Conservation (phyloP, 73 alveolate genomes). For the Tetrahymena borealis region DNA sequence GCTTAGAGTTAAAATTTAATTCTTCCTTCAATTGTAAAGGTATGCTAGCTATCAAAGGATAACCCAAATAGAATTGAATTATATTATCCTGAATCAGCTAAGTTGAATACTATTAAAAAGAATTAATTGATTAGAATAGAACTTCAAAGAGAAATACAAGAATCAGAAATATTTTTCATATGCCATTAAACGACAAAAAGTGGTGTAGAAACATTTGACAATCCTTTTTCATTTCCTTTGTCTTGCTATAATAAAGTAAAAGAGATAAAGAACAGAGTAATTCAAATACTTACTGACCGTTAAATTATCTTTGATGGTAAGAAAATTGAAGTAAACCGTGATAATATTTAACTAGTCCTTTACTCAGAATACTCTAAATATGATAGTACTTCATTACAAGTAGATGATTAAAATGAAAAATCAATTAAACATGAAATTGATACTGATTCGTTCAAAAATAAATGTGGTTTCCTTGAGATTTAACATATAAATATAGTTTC, state of each 20-base stretch:
- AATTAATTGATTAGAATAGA: background rate
- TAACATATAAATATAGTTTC: background rate
- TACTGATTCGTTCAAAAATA: background rate
- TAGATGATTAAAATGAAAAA: background rate
- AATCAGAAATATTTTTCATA: background rate
- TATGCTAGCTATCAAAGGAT: background rate
- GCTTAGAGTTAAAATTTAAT: background rate
- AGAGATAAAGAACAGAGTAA: background rate
- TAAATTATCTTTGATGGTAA: background rate
- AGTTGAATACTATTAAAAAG: background rate
- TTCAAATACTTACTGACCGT: background rate
- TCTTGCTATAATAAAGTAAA: background rate
- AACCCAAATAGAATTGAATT: background rate
- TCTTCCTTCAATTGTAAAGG: background rate
- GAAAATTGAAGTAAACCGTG: background rate
- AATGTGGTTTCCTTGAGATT: background rate
- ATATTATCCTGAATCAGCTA: background rate
- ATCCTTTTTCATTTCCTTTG: background rate
- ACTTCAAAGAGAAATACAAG: background rate
- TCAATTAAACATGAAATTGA: background rate
- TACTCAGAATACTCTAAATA: background rate
- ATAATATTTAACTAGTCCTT: background rate
- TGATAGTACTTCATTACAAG: background rate
- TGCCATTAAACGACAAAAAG: background rate
- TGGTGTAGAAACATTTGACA: background rate